Base-by-base conservation (phyloP, 2,329 filamentous ascomycete species). In the Xylaria sp. region DNA sequence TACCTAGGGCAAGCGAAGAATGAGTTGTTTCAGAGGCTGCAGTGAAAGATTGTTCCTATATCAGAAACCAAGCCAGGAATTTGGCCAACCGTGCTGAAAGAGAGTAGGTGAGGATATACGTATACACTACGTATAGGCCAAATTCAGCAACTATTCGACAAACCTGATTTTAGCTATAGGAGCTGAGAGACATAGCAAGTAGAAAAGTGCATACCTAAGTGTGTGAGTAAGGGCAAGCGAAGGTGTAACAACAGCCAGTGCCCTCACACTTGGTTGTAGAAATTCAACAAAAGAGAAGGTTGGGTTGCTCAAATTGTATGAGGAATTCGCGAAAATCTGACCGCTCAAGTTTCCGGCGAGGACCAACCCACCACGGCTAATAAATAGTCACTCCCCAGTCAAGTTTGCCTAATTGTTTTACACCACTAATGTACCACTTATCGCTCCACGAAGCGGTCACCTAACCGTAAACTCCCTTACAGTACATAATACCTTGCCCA, bases 301-400 rank as follows among this genome's bases (percentile, higher is more conserved):
- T 46, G 6, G 18, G 4, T 18, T 18, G 18, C 18, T 46, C 18
- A 8, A 25, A 28, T 44, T 28, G 18, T 15, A 41, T 32, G 15
- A 23, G 20, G 23, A 32, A 44, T 46, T 2, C 23, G n/a, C 6
- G 39, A 44, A 58, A 10, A 58, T 39, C 39, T 32, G 37, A 46
- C 39, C 39, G 56, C 56, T 28, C 23, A 44, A 9, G 44, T 46
- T 6, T 18, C 46, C 39, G 18, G n/a, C 10, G 20, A 58, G 37
- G 20, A 44, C n/a, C 37, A 23, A 39, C 39, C 37, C n/a, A 32
- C 10, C 15, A 28, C 12, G 3, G 3, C 23, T 23, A 58, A 58
- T 44, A 58, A 58, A 58, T 58, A 58, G 56, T 57, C 13, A 15
- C 55, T 57, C 41, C 41, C 41, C 41, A n/a, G 13, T 18, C 37